Evolutionary conservation across 1,139 yeast species (phyloP), one percentile per base, ranked within the genome.

Genomic region (Blastobotrys proliferans): DNA sequence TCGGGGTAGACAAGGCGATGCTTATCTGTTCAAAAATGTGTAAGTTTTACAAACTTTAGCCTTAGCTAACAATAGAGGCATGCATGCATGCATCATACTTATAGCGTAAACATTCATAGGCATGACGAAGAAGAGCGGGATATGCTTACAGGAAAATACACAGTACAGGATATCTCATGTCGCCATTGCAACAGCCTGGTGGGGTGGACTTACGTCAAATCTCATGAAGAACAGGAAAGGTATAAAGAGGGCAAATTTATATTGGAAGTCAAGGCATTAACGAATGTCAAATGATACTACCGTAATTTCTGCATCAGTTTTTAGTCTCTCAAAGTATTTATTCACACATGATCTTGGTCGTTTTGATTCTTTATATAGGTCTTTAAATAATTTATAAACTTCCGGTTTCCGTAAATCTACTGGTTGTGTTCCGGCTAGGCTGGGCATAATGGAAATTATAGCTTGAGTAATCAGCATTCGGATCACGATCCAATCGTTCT

Each of bases 221-320:
- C 92, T 10, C 77, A 69, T 49, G 67, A 69, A 35, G 63, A 66
- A 41, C 58, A 68, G 21, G 87, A 86, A 62, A 67, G 70, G 48
- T 86, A 86, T 61, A 86, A 87, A 60, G 92, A 81, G 58, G 87
- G 88, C 39, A 81, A 81, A 59, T 85, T 68, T 60, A 90, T 85
- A 37, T 77, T 86, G 58, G 95, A 85, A 64, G 67, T 62, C 20
- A 51, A 53, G 41, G 52, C 52, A 11, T 35, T 58, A 38, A 27
- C 32, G 14, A 30, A 25, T 8, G 45, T 45, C 25, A 22, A 25
- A 17, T 16, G 8, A n/a, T 30, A 9, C 6, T 16, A 16, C 21
- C 17, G 13, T 14, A 8, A 27, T 9, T 27, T 13, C 26, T 24
- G 26, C 13, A 27, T 27, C 16, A 27, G 13, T 27, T 9, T 8